phyloP scores from a whole-genome alignment of 2,329 filamentous ascomycete genomes.

The Xylariaceae sp. region DNA sequence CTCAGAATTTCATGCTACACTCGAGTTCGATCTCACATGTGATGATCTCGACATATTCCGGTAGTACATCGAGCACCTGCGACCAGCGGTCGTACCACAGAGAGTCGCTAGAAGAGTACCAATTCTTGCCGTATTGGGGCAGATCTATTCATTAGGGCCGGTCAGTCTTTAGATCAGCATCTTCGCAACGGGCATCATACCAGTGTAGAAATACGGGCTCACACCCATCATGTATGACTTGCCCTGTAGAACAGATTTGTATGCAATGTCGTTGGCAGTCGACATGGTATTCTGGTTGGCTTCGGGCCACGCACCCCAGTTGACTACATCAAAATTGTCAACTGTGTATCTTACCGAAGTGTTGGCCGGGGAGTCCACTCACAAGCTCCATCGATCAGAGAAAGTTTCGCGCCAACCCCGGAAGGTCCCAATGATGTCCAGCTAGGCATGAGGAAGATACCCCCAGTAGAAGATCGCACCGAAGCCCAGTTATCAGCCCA shows the following conservation, averaged over 20 bases:
- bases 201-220: conserved; percentile 36
- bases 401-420: conserved; percentile 20
- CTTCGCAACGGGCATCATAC: conserved; percentile 13
- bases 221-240: conserved; percentile 48
- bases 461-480: conserved; percentile 33
- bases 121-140: conserved; percentile 46
- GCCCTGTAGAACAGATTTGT: conserved; percentile 31
- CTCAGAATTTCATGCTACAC: background rate
- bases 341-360: too few species aligned
- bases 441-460: conserved; percentile 40
- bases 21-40: conserved; percentile 36
- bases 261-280: conserved; percentile 34
- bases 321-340: too few species aligned
- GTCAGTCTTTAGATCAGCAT: background rate
- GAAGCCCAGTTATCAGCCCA: conserved; percentile 34
- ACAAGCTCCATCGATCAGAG: conserved; percentile 27
- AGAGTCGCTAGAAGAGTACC: conserved; percentile 49
- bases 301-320: conserved; percentile 47
- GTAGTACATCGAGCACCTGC: conserved; percentile 44
- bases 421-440: conserved; percentile 40
- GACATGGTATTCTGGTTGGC: conserved; percentile 34
- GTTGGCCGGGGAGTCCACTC: conserved; percentile 8
- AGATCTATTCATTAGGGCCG: conserved; percentile 28
- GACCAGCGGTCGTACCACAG: conserved; percentile 54
- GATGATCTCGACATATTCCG: conserved; percentile 51